Conservation (phyloP, 495 filamentous ascomycete species). For the Tuber calosporum region DNA sequence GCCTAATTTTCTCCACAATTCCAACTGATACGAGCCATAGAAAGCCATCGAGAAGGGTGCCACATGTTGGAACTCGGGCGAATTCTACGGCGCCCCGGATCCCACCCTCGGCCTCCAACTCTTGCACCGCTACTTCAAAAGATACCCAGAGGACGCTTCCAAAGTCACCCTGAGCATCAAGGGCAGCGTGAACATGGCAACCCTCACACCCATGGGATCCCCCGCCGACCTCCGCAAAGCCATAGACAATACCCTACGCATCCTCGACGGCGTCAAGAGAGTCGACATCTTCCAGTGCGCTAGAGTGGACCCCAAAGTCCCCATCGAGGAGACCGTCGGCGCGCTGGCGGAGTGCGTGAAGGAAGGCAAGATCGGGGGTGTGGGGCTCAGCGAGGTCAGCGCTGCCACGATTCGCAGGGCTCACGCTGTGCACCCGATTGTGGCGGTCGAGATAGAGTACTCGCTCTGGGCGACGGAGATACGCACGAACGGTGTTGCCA, state of each 20-base stretch:
- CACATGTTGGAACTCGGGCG: constrained; percentile 41
- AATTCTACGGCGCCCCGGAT: constrained; percentile 41
- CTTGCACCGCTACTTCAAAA: constrained; percentile 54
- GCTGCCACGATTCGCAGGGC: constrained; percentile 70
- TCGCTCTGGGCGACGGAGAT: constrained; percentile 63
- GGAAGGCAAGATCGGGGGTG: constrained; percentile 71
- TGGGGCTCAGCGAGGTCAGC: constrained; percentile 65
- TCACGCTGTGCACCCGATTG: constrained; percentile 60
- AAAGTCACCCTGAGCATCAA: constrained; percentile 58
- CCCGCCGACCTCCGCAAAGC: constrained; percentile 56
- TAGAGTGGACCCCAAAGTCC: constrained; percentile 59
- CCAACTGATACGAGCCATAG: constrained; percentile 7
- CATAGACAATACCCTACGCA: constrained; percentile 59
- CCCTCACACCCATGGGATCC: constrained; percentile 50
- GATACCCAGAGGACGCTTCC: constrained; percentile 55
- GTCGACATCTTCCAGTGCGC: constrained; percentile 77
- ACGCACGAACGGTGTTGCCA: constrained; percentile 65
- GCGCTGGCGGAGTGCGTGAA: constrained; percentile 47
- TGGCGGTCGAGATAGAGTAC: constrained; percentile 71
- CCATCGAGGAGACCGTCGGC: constrained; percentile 54
- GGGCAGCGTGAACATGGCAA: constrained; percentile 43
- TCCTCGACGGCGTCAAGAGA: constrained; percentile 65
- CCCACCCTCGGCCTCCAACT: constrained; percentile 49
- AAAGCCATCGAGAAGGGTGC: constrained; percentile 39
- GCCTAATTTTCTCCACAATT: neutral